These are phyloP conservation scores for Aschersonia sp. DNA, from an alignment of 2,329 filamentous ascomycete genomes.

Conservation along the genomic window DNA sequence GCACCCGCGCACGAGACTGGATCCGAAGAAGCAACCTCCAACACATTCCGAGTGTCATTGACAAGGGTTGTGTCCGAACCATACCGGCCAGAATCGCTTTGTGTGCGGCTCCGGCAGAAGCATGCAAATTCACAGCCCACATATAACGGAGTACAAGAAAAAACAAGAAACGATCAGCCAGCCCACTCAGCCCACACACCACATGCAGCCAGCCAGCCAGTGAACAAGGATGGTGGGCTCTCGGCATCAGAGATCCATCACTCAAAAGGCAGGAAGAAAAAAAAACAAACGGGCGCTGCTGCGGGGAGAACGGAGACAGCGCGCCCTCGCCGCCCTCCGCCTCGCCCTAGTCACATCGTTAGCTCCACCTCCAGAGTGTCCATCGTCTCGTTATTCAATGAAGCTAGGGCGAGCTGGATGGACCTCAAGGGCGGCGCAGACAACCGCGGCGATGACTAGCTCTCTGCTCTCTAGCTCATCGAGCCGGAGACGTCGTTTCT, in stretches of 20 bases:
- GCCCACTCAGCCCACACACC: neutral
- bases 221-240: constrained; percentile 2
- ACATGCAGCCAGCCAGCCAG: neutral
- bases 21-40: constrained; percentile 2
- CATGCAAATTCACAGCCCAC: neutral
- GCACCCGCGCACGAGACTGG: neutral
- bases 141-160: neutral
- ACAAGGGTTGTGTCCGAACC: constrained; percentile 2
- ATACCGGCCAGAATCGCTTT: neutral
- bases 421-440: neutral
- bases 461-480: neutral
- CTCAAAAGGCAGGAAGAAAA: neutral
- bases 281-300: neutral
- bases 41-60: constrained; percentile 4
- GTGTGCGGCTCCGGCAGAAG: neutral
- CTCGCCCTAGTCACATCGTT: neutral
- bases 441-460: neutral
- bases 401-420: neutral
- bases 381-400: neutral
- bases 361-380: neutral
- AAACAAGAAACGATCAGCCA: constrained; percentile 1
- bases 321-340: constrained; percentile 1
- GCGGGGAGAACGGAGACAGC: neutral
- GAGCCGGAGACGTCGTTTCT: neutral
- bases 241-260: constrained; percentile 1